Evolutionary conservation across 2,329 filamentous ascomycete genomes (phyloP), one percentile per base, ranked within the genome.

Genomic region (Neurospora sp.): DNA sequence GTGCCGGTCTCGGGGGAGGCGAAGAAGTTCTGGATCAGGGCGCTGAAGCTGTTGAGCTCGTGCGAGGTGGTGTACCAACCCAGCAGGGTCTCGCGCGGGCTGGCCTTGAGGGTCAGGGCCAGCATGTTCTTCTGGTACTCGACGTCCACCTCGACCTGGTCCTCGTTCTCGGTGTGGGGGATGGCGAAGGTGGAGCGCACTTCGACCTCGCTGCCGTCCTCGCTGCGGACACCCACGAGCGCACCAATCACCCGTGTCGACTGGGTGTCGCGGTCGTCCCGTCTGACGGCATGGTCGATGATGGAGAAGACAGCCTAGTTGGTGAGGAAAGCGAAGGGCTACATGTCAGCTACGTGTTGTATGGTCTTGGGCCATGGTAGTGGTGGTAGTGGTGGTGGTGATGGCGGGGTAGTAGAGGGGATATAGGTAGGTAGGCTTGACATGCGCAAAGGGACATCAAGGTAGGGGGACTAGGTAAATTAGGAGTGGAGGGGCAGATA

Each of bases 91-190:
- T 99, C 96, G 82, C 93, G 92, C 67, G 96, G 96, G 81, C 93
- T 92, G 70, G 94, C 95, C 83, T 95, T 95, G 76, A 98, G 89
- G 80, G 97, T 95, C 76, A 99, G 86, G 71, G 92, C 91, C 70
- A 98, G 90, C 96, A 99, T 99, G 82, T 95, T 94, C 88, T 98
- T 98, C 84, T 99, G 96, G 83, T 98, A 99, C 83, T 99, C 96
- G 87, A 99, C 97, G 80, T 99, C 96, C 74, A 99, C 96, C 83
- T 99, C 96, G 77, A 99, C 96, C 83, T 99, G 96, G 82, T 99
- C 96, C 80, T 94, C 92, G 76, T 95, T 97, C 84, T 99, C 96
- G 76, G 95, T 98, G 85, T 99, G 96, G 75, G 95, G 94, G 78
- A 99, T 97, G 75, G 96, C 96, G 81, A 99, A 99, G 84, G 93